Evolutionary conservation across 129 eudicot species (phyloP).

Genomic region (Escallonia herrerae): DNA sequence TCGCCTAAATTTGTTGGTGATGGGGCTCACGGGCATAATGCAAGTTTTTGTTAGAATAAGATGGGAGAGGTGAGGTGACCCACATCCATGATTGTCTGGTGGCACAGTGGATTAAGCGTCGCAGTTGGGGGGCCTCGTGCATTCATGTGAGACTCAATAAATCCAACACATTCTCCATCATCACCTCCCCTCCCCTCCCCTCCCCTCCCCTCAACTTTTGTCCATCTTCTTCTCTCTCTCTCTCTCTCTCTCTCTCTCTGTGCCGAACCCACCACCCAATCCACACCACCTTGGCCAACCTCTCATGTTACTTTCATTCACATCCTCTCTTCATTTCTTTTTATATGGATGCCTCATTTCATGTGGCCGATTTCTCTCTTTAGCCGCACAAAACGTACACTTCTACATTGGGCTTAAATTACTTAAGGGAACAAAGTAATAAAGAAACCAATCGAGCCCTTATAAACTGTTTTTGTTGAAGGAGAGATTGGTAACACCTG

Average conservation of each 20-base stretch:
- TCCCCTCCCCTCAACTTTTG: neutral
- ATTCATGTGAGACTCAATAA: constrained; percentile 24
- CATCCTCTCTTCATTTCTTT: neutral
- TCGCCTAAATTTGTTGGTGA: too few relatives aligned
- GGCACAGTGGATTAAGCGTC: neutral
- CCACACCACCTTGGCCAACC: constrained; percentile 2
- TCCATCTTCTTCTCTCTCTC: neutral
- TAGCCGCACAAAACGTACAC: neutral
- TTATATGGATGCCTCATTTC: neutral
- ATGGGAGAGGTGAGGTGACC: constrained; percentile 1
- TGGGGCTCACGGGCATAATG: too few relatives aligned
- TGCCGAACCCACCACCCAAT: neutral
- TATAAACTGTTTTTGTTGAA: too few relatives aligned
- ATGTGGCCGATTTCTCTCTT: constrained; percentile 6
- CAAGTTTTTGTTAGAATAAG: neutral
- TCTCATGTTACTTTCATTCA: constrained; percentile 8
- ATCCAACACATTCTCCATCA: constrained; percentile 23
- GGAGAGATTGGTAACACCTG: too few relatives aligned
- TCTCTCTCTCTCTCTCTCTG: neutral
- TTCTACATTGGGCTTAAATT: too few relatives aligned
- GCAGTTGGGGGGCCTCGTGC: constrained; percentile 1
- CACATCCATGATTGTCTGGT: constrained; percentile 17
- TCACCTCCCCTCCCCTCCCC: constrained; percentile 8
- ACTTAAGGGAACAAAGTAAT: too few relatives aligned
- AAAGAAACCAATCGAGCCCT: too few relatives aligned